phyloP scores from a whole-genome alignment of 768 basidiomycete species.

The Leucogyrophana mollusca region DNA sequence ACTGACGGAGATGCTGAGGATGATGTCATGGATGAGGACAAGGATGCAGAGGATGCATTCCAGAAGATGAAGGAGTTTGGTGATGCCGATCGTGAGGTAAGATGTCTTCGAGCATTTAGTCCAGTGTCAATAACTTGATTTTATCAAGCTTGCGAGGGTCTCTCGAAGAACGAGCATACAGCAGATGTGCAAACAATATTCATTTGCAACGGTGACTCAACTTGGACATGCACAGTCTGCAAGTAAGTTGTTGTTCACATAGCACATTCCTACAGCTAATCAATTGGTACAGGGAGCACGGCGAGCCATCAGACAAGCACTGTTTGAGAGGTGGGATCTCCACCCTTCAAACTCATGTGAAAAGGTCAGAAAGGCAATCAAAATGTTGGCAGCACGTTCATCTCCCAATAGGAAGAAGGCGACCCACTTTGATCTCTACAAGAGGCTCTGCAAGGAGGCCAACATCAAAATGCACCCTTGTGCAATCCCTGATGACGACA shows the following conservation, averaged over 20 bases:
- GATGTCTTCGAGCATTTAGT: no score
- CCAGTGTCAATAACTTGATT: no score
- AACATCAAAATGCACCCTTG: background rate
- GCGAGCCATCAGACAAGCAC: no score
- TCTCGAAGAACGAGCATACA: background rate
- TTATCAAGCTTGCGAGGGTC: background rate
- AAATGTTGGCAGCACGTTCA: no score
- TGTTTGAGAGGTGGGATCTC: background rate
- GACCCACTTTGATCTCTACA: background rate
- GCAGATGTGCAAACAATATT: background rate
- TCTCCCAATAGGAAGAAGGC: no score
- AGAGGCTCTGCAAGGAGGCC: background rate
- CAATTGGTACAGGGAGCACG: no score
- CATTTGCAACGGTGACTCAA: no score
- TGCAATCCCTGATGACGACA: background rate
- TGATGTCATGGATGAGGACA: background rate
- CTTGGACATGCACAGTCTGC: no score
- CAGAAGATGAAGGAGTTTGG: background rate
- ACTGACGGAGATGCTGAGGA: background rate
- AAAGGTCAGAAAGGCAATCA: background rate
- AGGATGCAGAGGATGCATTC: background rate
- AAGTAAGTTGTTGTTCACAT: no score
- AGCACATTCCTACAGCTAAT: no score
- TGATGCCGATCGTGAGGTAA: background rate
- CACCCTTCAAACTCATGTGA: background rate